Evolutionary conservation across 1,139 yeast genomes (phyloP), one percentile per base, ranked within the genome.

Genomic region (Geotrichum aggregatum): DNA sequence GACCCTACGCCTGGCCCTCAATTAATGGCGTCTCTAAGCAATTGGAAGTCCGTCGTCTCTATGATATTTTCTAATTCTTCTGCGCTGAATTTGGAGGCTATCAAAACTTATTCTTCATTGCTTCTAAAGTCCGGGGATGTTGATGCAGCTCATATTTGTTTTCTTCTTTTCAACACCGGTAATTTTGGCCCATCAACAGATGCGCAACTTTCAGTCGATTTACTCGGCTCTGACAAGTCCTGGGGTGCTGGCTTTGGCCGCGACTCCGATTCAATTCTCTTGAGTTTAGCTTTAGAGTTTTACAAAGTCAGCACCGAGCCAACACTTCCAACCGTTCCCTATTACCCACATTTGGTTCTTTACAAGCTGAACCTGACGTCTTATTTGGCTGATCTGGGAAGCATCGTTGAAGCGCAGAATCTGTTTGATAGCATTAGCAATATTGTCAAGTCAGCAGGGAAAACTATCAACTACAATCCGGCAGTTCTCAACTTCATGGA

Each of bases 271-370:
- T 63, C 76, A 2, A 66, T 78, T 41, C 64, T 83, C 47, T 76
- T 84, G 61, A 77, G 84, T 18, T 96, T 91, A 66, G 71, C 87
- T 10, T 87, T 85, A 64, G 96, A 87, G 63, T 83, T 75, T 60
- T 65, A 77, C 14, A 52, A 46, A 31, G 43, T 50, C 38, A 46
- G 44, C 14, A 49, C 52, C 2, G 55, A 52, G 2, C 58, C 62
- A 5, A 62, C 66, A 5, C 61, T 65, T 26, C 59, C 70, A 13
- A 60, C 62, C 47, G 78, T 52, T 44, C 54, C 56, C 6, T 59
- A 64, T 1, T 73, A 76, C 55, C 77, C 83, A 0, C 87, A 83
- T 60, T 66, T 83, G 59, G 67, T 79, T 19, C 72, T 78, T 1
- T 68, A 77, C 61, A 84, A 83, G 61, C 71, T 84, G 39, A 75